Base-by-base conservation (phyloP, 805 yeast species). In the Metschnikowia borealis region DNA sequence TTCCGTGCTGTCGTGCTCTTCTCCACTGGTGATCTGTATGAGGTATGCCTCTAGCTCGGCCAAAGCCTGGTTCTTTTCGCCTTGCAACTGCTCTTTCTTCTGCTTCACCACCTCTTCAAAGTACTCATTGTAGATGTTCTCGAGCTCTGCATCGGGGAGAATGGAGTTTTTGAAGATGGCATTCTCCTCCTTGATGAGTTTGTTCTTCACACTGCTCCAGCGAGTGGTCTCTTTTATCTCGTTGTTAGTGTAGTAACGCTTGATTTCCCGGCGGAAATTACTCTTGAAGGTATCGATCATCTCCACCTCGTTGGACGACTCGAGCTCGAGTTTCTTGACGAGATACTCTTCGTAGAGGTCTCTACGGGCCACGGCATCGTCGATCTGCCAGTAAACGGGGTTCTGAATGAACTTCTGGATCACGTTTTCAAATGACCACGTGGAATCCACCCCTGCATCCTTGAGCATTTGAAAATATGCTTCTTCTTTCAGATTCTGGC, bases 361-460 rank as follows among this genome's bases (percentile, higher is more conserved):
- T 56, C 82, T 81, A 48, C 91, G 77, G 54, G 74, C 69, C 15
- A 84, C 58, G 0, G 96, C 77, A 60, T 85, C 87, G 5, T 72
- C 67, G 2, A 88, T 66, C 5, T 73, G 65, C 91, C 92, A 87
- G 60, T 87, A 90, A 14, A 83, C 70, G 1, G 84, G 80, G 55
- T 85, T 83, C 3, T 60, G 62, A 15, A 85, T 75, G 50, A 85
- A 79, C 15, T 68, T 66, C 20, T 79, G 76, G 67, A 89, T 81
- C 1, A 87, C 85, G 50, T 72, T 72, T 44, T 77, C 80, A 65
- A 89, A 89, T 0, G 94, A 77, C 91, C 92, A 87, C 0, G 85
- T 78, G 0, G 86, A 77, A 62, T 85, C 90, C 2, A 89, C 88
- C 6, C 74, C 67, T 36, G 77, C 66, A 1, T 77, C 80, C 33